A percentile compares a stretch with the other conserved stretches of the same genome.
Conservation (phyloP, 352 stramenopile species). For the Salisapilia sapeloensis region DNA sequence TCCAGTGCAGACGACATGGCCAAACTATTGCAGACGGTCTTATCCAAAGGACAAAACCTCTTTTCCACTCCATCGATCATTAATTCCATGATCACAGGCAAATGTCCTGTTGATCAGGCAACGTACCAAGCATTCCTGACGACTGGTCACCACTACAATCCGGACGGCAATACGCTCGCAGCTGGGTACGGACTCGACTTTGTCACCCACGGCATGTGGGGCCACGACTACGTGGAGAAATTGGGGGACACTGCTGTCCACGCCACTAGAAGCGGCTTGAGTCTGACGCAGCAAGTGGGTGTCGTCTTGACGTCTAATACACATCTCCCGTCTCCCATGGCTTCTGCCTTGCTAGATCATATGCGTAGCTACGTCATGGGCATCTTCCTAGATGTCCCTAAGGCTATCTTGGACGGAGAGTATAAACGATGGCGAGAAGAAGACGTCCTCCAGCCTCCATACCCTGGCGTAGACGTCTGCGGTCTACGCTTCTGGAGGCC, state of each 20-base stretch:
- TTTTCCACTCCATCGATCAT: slow-evolving; percentile 21
- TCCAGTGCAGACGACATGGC: slow-evolving; percentile 36
- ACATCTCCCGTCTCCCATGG: slow-evolving; percentile 13
- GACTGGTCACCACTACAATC: slow-evolving; percentile 22
- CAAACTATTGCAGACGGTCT: slow-evolving; percentile 26
- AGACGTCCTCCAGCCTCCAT: slow-evolving; percentile 11
- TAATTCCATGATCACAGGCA: slow-evolving; percentile 37
- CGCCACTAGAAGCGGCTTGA: slow-evolving; percentile 34
- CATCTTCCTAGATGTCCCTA: slow-evolving; percentile 44
- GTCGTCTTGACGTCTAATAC: slow-evolving; percentile 48
- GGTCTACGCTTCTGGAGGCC: slow-evolving; percentile 23
- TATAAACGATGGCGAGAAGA: slow-evolving; percentile 15
- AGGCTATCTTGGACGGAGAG: slow-evolving; percentile 21
- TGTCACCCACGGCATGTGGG: slow-evolving; percentile 29
- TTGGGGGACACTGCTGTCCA: slow-evolving; percentile 32
- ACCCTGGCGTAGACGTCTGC: slow-evolving; percentile 16
- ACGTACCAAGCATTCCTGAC: slow-evolving; percentile 16
- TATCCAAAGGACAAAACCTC: slow-evolving; percentile 30
- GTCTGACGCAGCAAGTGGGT: slow-evolving; percentile 19
- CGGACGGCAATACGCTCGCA: slow-evolving; percentile 26
- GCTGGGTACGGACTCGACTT: slow-evolving; percentile 54
- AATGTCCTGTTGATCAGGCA: slow-evolving; percentile 15
- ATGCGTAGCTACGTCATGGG: slow-evolving; percentile 48
- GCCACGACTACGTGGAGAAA: slow-evolving; percentile 52
- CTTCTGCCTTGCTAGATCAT: slow-evolving; percentile 29